Percentiles rank a stretch among this genome's conserved stretches.
Evolutionary conservation across 192 early-diverging fungal genomes (phyloP).

Genomic region (Coemansia umbellata): DNA sequence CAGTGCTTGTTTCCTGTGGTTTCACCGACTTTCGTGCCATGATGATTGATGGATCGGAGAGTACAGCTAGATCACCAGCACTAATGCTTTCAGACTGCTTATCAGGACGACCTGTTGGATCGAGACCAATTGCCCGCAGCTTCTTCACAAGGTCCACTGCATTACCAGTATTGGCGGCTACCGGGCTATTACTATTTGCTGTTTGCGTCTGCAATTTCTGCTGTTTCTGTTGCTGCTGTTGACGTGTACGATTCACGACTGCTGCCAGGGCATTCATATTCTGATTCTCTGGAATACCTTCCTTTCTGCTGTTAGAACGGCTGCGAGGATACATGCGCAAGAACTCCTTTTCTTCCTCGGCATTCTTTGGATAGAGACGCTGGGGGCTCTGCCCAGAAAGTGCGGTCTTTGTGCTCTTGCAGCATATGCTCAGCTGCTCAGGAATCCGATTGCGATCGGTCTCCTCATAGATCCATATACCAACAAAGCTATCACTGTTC

Average conservation of each 20-base stretch:
- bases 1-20: slow-evolving; percentile 12
- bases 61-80: slow-evolving; percentile 11
- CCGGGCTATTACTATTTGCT: background rate
- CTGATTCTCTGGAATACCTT: slow-evolving; percentile 2
- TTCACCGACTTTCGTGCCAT: slow-evolving; percentile 43
- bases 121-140: slow-evolving; percentile 45
- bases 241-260: slow-evolving; percentile 28
- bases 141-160: slow-evolving; percentile 28
- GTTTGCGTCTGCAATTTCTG: slow-evolving; percentile 5
- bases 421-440: slow-evolving; percentile 40
- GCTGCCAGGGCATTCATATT: slow-evolving; percentile 12
- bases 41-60: slow-evolving; percentile 34
- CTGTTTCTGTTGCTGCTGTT: slow-evolving; percentile 28
- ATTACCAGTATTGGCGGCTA: background rate
- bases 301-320: slow-evolving; percentile 44
- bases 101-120: slow-evolving; percentile 5
- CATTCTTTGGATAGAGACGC: slow-evolving; percentile 34
- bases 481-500: slow-evolving; percentile 19
- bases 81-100: background rate
- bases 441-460: slow-evolving; percentile 35
- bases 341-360: slow-evolving; percentile 40
- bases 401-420: slow-evolving; percentile 24
- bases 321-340: slow-evolving; percentile 43
- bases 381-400: slow-evolving; percentile 21
- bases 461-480: slow-evolving; percentile 51